Percentiles rank a stretch among this genome's conserved stretches.
Conservation (phyloP, 805 yeast genomes). For the Priceomyces medius region DNA sequence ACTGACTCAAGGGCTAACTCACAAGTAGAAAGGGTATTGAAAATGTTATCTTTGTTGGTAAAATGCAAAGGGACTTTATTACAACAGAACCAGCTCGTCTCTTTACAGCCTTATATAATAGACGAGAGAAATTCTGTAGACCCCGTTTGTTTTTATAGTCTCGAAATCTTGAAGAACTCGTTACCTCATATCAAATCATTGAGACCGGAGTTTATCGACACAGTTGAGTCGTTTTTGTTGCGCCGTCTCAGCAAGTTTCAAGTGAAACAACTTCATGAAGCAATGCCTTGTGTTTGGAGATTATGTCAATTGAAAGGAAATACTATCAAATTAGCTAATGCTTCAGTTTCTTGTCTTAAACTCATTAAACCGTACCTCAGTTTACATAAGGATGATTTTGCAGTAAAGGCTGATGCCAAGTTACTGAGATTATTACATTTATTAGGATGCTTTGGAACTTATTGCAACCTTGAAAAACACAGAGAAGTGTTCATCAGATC, state of each 20-base stretch:
- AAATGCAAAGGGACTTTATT: slow-evolving; percentile 53
- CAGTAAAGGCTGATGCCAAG: slow-evolving; percentile 40
- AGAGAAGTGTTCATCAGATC: slow-evolving; percentile 38
- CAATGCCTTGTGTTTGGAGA: slow-evolving; percentile 67
- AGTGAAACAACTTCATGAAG: slow-evolving; percentile 63
- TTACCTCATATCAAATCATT: slow-evolving; percentile 46
- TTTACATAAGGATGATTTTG: slow-evolving; percentile 14
- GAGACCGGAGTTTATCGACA: slow-evolving; percentile 49
- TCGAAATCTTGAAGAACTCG: slow-evolving; percentile 53
- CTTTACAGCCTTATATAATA: slow-evolving; percentile 63
- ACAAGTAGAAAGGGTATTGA: slow-evolving; percentile 38
- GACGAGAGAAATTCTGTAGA: slow-evolving; percentile 45
- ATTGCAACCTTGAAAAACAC: slow-evolving; percentile 57
- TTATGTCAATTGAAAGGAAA: slow-evolving; percentile 49
- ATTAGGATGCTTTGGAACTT: slow-evolving; percentile 69
- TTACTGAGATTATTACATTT: slow-evolving; percentile 58
- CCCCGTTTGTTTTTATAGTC: slow-evolving; percentile 45
- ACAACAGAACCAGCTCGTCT: slow-evolving; percentile 62
- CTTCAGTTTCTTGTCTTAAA: slow-evolving; percentile 60
- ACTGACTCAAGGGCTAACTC: slow-evolving; percentile 23
- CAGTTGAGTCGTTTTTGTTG: slow-evolving; percentile 53
- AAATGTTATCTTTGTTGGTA: slow-evolving; percentile 56
- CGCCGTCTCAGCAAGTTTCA: slow-evolving; percentile 58
- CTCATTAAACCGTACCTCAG: slow-evolving; percentile 49
- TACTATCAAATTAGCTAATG: slow-evolving; percentile 52